Base-by-base conservation (phyloP, 2,329 filamentous ascomycete species). In the Exserohilum turcica region DNA sequence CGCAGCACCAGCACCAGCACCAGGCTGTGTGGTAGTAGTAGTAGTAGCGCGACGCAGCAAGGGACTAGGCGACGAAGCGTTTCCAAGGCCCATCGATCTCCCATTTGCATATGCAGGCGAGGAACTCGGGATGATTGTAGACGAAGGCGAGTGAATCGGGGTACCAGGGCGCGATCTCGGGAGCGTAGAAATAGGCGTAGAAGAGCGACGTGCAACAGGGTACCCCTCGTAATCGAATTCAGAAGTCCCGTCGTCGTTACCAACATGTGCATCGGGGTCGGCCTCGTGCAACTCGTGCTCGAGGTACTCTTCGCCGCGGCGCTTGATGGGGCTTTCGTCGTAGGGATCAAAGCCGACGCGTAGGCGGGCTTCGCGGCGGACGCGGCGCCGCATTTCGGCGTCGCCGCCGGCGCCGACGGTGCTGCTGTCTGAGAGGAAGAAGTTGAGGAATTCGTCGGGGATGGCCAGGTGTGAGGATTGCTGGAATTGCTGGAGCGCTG, bases 391-490 rank as follows among this genome's bases (percentile, higher is more conserved):
- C 48, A 85, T 78, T 28, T 86, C 80, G 5, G 83, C 79, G 60
- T 89, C 84, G 4, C 81, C 80, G 3, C 86, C 86, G 1, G 85
- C 84, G 24, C 86, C 87, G 1, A 86, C 88, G 2, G 85, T 86
- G 28, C 84, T 84, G 9, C 82, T 84, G 64, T 89, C 86, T 57
- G 85, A 82, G 7, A 97, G 80, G 76, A 96, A 97, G 77, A 96
- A 95, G 46, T 88, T 91, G 35, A 96, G 80, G 2, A 96, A 85
- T 64, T 96, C 90, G 70, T 97, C 92, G 1, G 90, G 90, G 56
- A 96, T 94, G 6, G 91, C 85, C n/a, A 96, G 82, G 66, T 96
- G 92, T 0, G 90, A 92, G 35, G 86, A 84, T 78, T 97, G 92
- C 70, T 96, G 90, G 73, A 94, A 96, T 77, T 96, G 91, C 70